Percentiles rank a stretch among this genome's conserved stretches.
Conservation (phyloP, 768 basidiomycete genomes). For the Sarcodon sp. region DNA sequence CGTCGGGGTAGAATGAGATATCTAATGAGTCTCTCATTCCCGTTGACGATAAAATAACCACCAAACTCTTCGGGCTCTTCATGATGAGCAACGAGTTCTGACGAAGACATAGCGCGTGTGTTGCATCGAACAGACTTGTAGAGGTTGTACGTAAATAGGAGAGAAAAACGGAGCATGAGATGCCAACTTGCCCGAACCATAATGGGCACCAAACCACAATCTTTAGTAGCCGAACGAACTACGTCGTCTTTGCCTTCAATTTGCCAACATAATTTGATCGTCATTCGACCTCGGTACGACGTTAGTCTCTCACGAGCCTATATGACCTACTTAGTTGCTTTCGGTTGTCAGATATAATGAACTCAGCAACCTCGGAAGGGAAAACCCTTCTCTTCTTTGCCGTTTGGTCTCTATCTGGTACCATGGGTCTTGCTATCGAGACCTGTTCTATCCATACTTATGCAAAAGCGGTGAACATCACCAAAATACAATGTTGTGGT, state of each 20-base stretch:
- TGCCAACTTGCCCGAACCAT: slow-evolving; percentile 85
- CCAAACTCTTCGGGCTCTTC: slow-evolving; percentile 99
- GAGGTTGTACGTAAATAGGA: background rate
- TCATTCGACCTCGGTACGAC: slow-evolving; percentile 88
- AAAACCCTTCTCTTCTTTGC: slow-evolving; percentile 70
- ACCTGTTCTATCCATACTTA: slow-evolving; percentile 91
- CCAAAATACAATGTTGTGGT: slow-evolving; percentile 4
- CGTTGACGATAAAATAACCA: slow-evolving; percentile 97
- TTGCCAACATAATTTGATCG: slow-evolving; percentile 74
- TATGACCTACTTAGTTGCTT: background rate
- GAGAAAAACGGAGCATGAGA: background rate
- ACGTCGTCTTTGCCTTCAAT: slow-evolving; percentile 37
- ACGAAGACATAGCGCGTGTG: slow-evolving; percentile 71
- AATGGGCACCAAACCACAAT: slow-evolving; percentile 89
- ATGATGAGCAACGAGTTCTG: slow-evolving; percentile 76
- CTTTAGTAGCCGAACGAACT: slow-evolving; percentile 56
- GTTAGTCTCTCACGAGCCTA: slow-evolving; percentile 90
- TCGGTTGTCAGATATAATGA: slow-evolving; percentile 6
- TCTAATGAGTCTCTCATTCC: slow-evolving; percentile 96
- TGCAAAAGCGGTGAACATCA: slow-evolving; percentile 3
- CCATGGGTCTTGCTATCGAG: slow-evolving; percentile 73
- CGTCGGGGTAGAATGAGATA: slow-evolving; percentile 93
- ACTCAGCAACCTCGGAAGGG: slow-evolving; percentile 62
- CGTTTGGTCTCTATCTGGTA: slow-evolving; percentile 68
- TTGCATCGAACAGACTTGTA: slow-evolving; percentile 84